These are phyloP conservation scores for Penicillium turbatum DNA, from an alignment of 495 filamentous ascomycete genomes.

Conservation along the genomic window DNA sequence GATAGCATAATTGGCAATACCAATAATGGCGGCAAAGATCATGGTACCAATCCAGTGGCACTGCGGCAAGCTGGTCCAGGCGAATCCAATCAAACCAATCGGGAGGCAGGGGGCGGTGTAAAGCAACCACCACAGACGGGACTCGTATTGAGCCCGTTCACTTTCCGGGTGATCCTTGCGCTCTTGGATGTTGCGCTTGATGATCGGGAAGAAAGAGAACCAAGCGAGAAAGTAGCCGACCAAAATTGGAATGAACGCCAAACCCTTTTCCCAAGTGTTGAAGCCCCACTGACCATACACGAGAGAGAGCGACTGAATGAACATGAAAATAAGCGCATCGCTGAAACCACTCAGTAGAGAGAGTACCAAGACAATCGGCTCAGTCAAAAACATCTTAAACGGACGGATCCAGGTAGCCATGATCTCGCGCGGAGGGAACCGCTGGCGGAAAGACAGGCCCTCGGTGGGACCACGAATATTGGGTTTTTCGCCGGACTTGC, in stretches of 20 bases:
- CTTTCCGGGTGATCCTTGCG: conserved; percentile 47
- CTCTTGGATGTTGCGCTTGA: conserved; percentile 47
- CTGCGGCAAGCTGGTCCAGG: conserved; percentile 56
- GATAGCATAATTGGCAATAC: conserved; percentile 65
- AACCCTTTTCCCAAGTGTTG: conserved; percentile 43
- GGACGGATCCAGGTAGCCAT: conserved; percentile 54
- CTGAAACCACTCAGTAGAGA: conserved; percentile 59
- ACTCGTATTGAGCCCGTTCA: conserved; percentile 56
- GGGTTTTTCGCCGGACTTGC: conserved; percentile 46
- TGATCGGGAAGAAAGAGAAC: conserved; percentile 49
- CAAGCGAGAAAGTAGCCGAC: conserved; percentile 60
- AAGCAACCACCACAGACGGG: conserved; percentile 56
- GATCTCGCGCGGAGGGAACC: conserved; percentile 55
- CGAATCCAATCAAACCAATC: conserved; percentile 60
- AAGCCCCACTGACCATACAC: conserved; percentile 60
- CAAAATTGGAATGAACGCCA: conserved; percentile 55
- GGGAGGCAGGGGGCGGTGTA: conserved; percentile 54
- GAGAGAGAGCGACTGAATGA: conserved; percentile 56
- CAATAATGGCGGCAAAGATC: conserved; percentile 60
- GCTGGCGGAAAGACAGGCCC: conserved; percentile 52
- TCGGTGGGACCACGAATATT: conserved; percentile 64
- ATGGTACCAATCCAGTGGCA: conserved; percentile 63
- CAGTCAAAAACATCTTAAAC: conserved; percentile 58
- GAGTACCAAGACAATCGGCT: conserved; percentile 57
- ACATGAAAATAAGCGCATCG: conserved; percentile 63